Base-by-base conservation (phyloP, 495 filamentous ascomycete genomes). In the Neurospora intermedia region DNA sequence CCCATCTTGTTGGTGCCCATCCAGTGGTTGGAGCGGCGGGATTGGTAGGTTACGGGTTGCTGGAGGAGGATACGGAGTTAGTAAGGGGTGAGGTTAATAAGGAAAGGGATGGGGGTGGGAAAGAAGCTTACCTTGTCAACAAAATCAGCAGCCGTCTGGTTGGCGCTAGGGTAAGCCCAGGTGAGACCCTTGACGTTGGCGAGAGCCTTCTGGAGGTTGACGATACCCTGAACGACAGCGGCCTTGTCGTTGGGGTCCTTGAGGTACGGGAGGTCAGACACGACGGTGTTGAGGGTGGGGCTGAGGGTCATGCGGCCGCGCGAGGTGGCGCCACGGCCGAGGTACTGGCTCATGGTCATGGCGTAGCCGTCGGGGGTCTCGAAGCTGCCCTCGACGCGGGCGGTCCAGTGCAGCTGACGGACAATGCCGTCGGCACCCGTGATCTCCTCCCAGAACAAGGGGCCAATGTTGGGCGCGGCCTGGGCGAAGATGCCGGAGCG, bases 1-100 rank as follows among this genome's bases (percentile, higher is more conserved):
- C 91, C 91, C 73, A 93, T 83, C 84, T 91, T 92, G 75, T 75
- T 75, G 6, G 83, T 86, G n/a, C 84, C 75, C 74, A 91, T 85
- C 90, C 91, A 93, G 85, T 93, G 92, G 80, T 91, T 93, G 73
- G 90, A 83, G 41, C 89, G 83, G 31, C 88, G 87, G 69, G 86
- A 85, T 41, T 86, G 83, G 46, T 87, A 80, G 75, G 69, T 71
- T 62, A 41, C 18, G 5, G 43, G 46, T 72, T 70, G 69, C 42
- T 69, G 0, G 1, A n/a, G 0, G 1, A n/a, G 35, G 35, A 38
- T 31, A 48, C 3, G 31, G 2, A 48, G 20, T n/a, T 39, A 69
- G 27, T 31, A 38, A 6, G 4, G 35, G n/a, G 15, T 8, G 23
- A 15, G 41, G 4, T 15, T 39, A n/a, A 45, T 38, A 9, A 2